Conservation (phyloP, 2,329 filamentous ascomycete species). For the Rutstroemia sp. region DNA sequence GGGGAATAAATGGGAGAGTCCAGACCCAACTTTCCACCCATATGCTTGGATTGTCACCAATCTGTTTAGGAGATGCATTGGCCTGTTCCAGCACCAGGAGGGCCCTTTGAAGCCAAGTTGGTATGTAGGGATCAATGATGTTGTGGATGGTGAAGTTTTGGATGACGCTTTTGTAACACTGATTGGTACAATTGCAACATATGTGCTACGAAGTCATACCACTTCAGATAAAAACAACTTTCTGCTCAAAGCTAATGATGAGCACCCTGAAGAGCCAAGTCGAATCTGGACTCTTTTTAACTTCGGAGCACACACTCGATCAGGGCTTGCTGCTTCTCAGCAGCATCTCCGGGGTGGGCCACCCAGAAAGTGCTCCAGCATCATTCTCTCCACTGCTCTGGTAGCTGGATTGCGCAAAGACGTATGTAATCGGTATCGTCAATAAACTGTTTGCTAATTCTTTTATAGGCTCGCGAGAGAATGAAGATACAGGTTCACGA, state of each 20-base stretch:
- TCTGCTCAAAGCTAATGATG: constrained; percentile 1
- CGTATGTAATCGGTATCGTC: constrained; percentile 12
- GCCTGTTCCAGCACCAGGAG: constrained; percentile 6
- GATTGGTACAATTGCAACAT: constrained; percentile 18
- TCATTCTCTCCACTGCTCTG: constrained; percentile 7
- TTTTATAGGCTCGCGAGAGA: constrained; percentile 5
- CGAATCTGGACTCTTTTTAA: constrained; percentile 10
- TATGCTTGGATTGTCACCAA: constrained; percentile 16
- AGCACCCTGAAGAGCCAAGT: constrained; percentile 1
- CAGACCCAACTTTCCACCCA: constrained; percentile 6
- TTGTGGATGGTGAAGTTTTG: constrained; percentile 1
- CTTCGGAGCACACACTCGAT: neutral
- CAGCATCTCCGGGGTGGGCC: constrained; percentile 3
- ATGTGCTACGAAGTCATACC: constrained; percentile 15
- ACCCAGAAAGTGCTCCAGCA: constrained; percentile 5
- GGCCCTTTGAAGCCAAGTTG: neutral
- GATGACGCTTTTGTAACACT: constrained; percentile 7
- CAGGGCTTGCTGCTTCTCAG: constrained; percentile 2
- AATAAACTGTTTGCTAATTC: constrained; percentile 8
- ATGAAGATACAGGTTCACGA: constrained; percentile 15
- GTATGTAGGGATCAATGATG: constrained; percentile 11
- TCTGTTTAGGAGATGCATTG: constrained; percentile 13
- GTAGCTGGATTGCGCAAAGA: constrained; percentile 21
- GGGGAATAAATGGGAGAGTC: neutral
- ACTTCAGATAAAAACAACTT: constrained; percentile 16